A percentile compares a stretch with the other conserved stretches of the same genome.
These are phyloP conservation scores for Termitomyces sp. DNA, from an alignment of 768 basidiomycete species.

Conservation along the genomic window DNA sequence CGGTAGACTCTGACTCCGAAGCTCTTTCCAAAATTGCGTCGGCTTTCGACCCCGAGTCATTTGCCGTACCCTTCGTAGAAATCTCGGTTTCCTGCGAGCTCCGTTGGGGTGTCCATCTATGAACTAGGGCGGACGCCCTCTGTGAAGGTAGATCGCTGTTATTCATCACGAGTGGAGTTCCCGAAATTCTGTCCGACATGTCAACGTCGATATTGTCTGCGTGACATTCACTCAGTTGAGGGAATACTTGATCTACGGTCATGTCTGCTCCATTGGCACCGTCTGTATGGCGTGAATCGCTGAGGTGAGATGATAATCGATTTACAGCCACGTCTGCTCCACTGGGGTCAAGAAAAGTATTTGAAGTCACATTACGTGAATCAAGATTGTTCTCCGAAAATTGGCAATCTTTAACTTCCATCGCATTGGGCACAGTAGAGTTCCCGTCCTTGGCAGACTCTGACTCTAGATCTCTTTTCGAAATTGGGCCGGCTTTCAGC, in stretches of 20 bases:
- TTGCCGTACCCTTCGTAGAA: background rate
- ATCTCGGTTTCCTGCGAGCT: too few relatives aligned
- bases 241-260: background rate
- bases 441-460: background rate
- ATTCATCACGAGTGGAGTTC: background rate
- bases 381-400: background rate
- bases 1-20: background rate
- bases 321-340: background rate
- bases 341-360: background rate
- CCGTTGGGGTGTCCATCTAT: background rate
- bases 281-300: background rate
- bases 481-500: background rate
- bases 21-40: background rate
- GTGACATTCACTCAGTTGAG: background rate
- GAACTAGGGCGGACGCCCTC: background rate
- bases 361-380: background rate
- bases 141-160: background rate
- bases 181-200: background rate
- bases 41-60: background rate
- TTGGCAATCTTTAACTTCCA: background rate
- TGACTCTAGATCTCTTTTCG: background rate
- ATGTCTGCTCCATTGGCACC: background rate
- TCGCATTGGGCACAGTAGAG: background rate
- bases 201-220: background rate
- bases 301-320: background rate